Conservation (phyloP, 164 flowering plant species). For the Stephania cephalantha region DNA sequence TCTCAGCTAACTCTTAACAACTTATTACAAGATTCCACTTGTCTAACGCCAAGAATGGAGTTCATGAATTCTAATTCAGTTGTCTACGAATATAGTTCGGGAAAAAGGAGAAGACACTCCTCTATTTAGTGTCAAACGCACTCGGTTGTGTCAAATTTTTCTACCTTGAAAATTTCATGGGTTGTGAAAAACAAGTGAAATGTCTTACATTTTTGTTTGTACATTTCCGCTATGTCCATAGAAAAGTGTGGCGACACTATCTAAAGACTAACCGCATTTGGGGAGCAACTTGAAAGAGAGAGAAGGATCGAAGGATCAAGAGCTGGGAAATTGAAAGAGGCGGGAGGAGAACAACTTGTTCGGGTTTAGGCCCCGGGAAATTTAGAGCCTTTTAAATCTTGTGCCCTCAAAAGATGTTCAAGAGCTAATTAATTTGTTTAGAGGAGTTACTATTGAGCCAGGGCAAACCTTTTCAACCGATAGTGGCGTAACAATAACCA, state of each 20-base stretch:
- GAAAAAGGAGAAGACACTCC: no score
- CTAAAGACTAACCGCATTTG: conserved; percentile 96
- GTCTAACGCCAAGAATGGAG: no score
- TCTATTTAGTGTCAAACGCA: neutral
- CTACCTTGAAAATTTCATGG: neutral
- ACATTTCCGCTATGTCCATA: conserved; percentile 63
- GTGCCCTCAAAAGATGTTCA: conserved; percentile 73
- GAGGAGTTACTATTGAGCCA: conserved; percentile 33
- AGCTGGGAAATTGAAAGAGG: conserved; percentile 35
- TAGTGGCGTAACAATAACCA: conserved; percentile 30
- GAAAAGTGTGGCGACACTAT: conserved; percentile 85
- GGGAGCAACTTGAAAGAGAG: conserved; percentile 47
- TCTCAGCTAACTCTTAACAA: no score
- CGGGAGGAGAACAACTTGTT: conserved; percentile 69
- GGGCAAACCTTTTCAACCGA: conserved; percentile 27
- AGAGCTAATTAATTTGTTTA: conserved; percentile 43
- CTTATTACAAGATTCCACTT: no score
- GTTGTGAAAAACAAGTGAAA: neutral
- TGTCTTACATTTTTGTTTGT: neutral
- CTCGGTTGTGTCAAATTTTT: neutral
- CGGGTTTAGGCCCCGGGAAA: conserved; percentile 87
- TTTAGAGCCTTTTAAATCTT: conserved; percentile 91
- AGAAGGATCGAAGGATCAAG: conserved; percentile 29
- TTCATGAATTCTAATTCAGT: no score
- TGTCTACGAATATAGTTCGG: no score